Evolutionary conservation across 2,329 filamentous ascomycete genomes (phyloP).

Genomic region (Cladophialophora bantiana): DNA sequence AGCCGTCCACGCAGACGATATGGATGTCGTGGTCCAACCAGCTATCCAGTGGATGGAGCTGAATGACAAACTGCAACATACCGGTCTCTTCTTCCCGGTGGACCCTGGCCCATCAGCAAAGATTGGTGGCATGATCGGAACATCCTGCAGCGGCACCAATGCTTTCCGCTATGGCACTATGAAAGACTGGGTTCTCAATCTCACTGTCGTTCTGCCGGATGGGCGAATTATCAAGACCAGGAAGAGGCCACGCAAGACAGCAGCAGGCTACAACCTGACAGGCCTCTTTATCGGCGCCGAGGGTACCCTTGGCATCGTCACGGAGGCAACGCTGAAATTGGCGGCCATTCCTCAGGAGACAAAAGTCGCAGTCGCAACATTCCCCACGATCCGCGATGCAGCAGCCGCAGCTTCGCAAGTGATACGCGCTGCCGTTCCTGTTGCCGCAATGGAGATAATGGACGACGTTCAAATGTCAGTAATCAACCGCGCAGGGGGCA

Average conservation of each 20-base stretch:
- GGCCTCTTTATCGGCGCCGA: slow-evolving; percentile 81
- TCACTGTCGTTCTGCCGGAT: slow-evolving; percentile 74
- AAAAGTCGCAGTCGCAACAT: slow-evolving; percentile 80
- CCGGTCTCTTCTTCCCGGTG: slow-evolving; percentile 86
- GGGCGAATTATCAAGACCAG: slow-evolving; percentile 73
- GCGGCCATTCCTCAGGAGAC: slow-evolving; percentile 77
- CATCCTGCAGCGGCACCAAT: slow-evolving; percentile 70
- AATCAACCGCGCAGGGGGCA: slow-evolving; percentile 73
- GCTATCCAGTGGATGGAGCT: slow-evolving; percentile 91
- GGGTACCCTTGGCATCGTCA: slow-evolving; percentile 80
- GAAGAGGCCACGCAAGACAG: slow-evolving; percentile 77
- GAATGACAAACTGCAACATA: slow-evolving; percentile 75
- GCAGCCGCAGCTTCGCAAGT: slow-evolving; percentile 76
- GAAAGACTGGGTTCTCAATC: slow-evolving; percentile 76
- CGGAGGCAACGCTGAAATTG: slow-evolving; percentile 81
- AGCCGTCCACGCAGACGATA: slow-evolving; percentile 80
- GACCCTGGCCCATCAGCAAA: slow-evolving; percentile 76
- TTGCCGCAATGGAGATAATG: slow-evolving; percentile 85
- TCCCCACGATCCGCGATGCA: slow-evolving; percentile 77
- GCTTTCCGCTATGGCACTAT: slow-evolving; percentile 73
- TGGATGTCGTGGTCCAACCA: slow-evolving; percentile 92
- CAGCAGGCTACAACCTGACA: slow-evolving; percentile 84
- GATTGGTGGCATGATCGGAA: slow-evolving; percentile 69
- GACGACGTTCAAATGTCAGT: slow-evolving; percentile 87
- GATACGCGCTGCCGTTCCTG: slow-evolving; percentile 75